Evolutionary conservation across 768 basidiomycete genomes (phyloP).

Genomic region (Chalciporus pseudorubinellus): DNA sequence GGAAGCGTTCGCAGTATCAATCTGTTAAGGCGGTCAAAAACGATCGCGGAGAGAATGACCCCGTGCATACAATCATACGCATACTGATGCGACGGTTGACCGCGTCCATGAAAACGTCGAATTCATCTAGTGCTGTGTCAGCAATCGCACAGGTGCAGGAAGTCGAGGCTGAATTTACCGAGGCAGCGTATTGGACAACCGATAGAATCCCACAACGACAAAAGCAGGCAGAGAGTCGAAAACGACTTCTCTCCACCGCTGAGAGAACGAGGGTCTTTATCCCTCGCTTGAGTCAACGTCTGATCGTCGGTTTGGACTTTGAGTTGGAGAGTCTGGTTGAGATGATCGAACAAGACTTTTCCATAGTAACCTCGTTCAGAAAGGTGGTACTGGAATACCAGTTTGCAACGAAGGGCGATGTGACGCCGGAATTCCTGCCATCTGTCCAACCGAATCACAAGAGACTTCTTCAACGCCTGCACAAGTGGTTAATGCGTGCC

Average conservation of each 20-base stretch:
- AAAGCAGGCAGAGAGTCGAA: slow-evolving; percentile 88
- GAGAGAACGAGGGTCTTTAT: slow-evolving; percentile 83
- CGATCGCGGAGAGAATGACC: background rate
- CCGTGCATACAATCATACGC: slow-evolving; percentile 80
- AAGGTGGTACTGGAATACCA: slow-evolving; percentile 79
- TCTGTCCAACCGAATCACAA: slow-evolving; percentile 59
- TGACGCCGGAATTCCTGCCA: slow-evolving; percentile 90
- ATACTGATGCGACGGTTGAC: slow-evolving; percentile 90
- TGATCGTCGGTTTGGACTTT: slow-evolving; percentile 86
- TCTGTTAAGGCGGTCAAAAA: slow-evolving; percentile 41
- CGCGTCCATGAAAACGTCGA: slow-evolving; percentile 98
- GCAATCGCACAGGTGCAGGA: background rate
- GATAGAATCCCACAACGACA: slow-evolving; percentile 96
- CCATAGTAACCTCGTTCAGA: slow-evolving; percentile 87
- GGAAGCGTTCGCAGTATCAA: slow-evolving; percentile 84
- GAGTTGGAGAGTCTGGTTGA: slow-evolving; percentile 56
- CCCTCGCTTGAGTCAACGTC: slow-evolving; percentile 57
- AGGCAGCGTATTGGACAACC: slow-evolving; percentile 92
- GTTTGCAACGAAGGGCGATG: slow-evolving; percentile 84
- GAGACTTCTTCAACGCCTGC: slow-evolving; percentile 66
- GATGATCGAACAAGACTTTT: slow-evolving; percentile 85
- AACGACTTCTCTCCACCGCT: slow-evolving; percentile 97
- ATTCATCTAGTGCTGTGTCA: slow-evolving; percentile 66
- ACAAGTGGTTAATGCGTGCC: slow-evolving; percentile 9
- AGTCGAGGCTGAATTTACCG: slow-evolving; percentile 42